Evolutionary conservation across 192 early-diverging fungal species (phyloP), one percentile per base, ranked within the genome.

Genomic region (Coemansia reversa): DNA sequence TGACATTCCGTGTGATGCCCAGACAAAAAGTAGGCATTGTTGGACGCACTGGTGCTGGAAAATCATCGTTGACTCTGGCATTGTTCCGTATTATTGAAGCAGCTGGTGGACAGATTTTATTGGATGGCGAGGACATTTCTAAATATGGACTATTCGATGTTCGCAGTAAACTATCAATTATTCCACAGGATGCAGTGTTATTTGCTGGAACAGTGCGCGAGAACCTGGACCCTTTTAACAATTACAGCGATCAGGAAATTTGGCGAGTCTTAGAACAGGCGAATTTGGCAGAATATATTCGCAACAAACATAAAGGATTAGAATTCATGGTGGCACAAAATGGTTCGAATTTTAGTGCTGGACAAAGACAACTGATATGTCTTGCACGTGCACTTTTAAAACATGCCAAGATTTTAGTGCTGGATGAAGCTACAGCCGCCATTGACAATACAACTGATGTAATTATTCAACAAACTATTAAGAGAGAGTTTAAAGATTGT

Each of bases 191-290:
- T 51, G 86, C 90, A 7, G 81, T 90, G 23, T 63, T 92, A 54
- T 87, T 92, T 62, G 83, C 79, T 9, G 88, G 87, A 22, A 88
- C 88, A 4, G 74, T 95, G 47, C 85, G 95, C 18, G 83, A 83
- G 52, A 95, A 95, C 68, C 68, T 95, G 57, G 93, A 97, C 63
- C 92, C 92, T n/a, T n/a, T n/a, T n/a, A n/a, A n/a, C n/a, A n/a
- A n/a, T n/a, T n/a, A n/a, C n/a, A n/a, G n/a, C n/a, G 93, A 97
- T 65, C 72, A 72, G 27, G 68, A 76, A 5, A 67, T 92, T 4
- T 92, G 88, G 88, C 68, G 64, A 0, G 84, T 84, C 16, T 75
- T 94, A 69, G 78, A 82, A 47, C 75, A 88, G 22, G 90, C 90
- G 3, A 77, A 82, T 23, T 62, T 82, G 62, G 66, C 66, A 0